A percentile compares a stretch with the other conserved stretches of the same genome.
phyloP scores from a whole-genome alignment of 2,329 filamentous ascomycete species.

The Talaromyces sp. region DNA sequence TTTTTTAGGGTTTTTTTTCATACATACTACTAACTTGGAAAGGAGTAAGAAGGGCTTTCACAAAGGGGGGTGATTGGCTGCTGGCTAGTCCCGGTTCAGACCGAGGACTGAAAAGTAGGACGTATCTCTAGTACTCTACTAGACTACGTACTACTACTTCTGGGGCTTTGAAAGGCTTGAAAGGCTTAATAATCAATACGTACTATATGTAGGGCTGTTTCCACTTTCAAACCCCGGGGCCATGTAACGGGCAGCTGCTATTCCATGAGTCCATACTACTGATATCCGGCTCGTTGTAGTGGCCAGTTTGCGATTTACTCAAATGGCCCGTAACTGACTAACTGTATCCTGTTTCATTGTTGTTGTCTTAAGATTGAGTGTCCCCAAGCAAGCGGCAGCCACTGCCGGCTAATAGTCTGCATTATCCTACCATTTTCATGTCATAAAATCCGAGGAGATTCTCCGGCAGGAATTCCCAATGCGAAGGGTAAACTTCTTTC shows the following conservation, averaged over 20 bases:
- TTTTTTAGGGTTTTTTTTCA: no score
- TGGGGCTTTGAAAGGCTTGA: no score
- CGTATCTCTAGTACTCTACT: not conserved
- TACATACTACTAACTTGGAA: no score
- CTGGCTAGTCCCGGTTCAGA: not conserved
- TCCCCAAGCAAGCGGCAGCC: not conserved
- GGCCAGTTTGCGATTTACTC: not conserved
- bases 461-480: not conserved
- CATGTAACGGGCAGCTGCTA: no score
- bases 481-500: no score
- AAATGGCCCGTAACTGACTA: not conserved
- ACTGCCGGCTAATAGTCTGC: not conserved
- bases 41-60: no score
- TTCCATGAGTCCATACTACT: no score
- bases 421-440: no score
- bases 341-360: not conserved
- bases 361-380: not conserved
- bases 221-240: not conserved
- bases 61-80: not conserved
- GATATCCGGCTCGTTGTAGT: not conserved
- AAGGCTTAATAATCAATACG: no score
- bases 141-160: no score
- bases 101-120: not conserved
- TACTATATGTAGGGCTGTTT: not conserved
- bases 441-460: not conserved